phyloP scores from a whole-genome alignment of 225 moss, liverwort and hornwort species.

The Neckera pumila region DNA sequence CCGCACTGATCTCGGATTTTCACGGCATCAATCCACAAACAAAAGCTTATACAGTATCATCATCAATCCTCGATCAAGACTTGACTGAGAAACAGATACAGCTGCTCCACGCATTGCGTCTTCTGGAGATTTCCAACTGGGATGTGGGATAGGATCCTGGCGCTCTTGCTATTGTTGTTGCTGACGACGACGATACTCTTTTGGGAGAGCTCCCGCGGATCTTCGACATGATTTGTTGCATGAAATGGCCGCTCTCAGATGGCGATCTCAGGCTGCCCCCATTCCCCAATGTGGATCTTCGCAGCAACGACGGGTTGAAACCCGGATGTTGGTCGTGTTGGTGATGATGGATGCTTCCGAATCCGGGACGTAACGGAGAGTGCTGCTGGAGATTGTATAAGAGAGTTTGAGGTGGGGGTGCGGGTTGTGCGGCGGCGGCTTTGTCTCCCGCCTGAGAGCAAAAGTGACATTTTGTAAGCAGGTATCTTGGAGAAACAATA shows the following conservation, averaged over 20 bases:
- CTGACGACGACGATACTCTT: not conserved
- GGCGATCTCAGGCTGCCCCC: not conserved
- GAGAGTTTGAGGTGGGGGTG: not conserved
- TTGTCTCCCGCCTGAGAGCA: not conserved
- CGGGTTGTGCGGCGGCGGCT: not conserved
- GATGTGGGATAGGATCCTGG: not conserved
- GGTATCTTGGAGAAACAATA: too few species aligned
- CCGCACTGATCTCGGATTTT: not conserved
- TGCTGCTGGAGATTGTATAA: not conserved
- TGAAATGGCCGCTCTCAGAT: constrained; percentile 19
- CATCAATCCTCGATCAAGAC: not conserved
- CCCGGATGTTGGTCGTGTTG: not conserved
- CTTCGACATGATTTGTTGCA: constrained; percentile 32
- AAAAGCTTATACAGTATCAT: too few species aligned
- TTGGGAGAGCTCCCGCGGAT: constrained; percentile 18
- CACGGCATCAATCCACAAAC: not conserved
- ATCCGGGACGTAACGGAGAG: not conserved
- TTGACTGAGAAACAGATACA: constrained; percentile 29
- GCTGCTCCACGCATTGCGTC: constrained; percentile 27
- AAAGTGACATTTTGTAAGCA: not conserved
- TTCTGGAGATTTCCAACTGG: not conserved
- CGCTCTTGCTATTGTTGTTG: not conserved
- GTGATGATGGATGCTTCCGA: not conserved
- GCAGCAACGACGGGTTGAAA: not conserved
- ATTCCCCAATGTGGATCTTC: not conserved